A percentile compares a stretch with the other conserved stretches of the same genome.
Evolutionary conservation across 1,139 yeast species (phyloP).

Genomic region (Protomyces gravidus): DNA sequence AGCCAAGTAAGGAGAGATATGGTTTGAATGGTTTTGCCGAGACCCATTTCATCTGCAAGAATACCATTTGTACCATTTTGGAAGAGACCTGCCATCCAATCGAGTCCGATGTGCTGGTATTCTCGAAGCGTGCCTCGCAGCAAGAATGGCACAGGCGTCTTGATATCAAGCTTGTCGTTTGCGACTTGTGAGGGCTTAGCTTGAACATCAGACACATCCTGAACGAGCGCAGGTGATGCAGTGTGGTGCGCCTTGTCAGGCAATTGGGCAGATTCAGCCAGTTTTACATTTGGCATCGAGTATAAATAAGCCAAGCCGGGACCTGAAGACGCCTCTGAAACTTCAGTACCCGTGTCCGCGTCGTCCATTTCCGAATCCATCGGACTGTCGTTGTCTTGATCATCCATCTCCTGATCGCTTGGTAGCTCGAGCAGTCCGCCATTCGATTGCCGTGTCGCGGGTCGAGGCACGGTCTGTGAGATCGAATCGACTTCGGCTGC

Average conservation of each 20-base stretch:
- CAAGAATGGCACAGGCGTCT: slow-evolving; percentile 44
- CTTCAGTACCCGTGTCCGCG: slow-evolving; percentile 4
- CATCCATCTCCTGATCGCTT: slow-evolving; percentile 4
- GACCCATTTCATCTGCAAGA: slow-evolving; percentile 97
- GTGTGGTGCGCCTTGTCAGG: not conserved
- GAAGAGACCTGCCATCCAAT: slow-evolving; percentile 93
- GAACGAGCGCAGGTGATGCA: not conserved
- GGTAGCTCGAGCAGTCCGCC: slow-evolving; percentile 17
- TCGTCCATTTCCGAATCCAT: slow-evolving; percentile 31
- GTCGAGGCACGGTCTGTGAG: slow-evolving; percentile 33
- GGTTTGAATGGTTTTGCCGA: slow-evolving; percentile 95
- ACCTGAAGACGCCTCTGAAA: slow-evolving; percentile 20
- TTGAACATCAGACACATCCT: not conserved
- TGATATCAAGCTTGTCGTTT: slow-evolving; percentile 10
- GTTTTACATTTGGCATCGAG: not conserved
- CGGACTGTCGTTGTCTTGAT: slow-evolving; percentile 30
- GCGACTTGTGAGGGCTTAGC: too few species aligned
- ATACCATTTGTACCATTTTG: slow-evolving; percentile 93
- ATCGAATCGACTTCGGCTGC: slow-evolving; percentile 42
- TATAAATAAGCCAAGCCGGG: slow-evolving; percentile 28
- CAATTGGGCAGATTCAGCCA: not conserved
- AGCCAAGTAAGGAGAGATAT: slow-evolving; percentile 78
- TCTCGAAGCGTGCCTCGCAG: slow-evolving; percentile 79
- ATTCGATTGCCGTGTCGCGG: slow-evolving; percentile 22
- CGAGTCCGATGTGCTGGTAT: slow-evolving; percentile 92